phyloP scores from a whole-genome alignment of 768 basidiomycete genomes.

The Boletus rubropictus region DNA sequence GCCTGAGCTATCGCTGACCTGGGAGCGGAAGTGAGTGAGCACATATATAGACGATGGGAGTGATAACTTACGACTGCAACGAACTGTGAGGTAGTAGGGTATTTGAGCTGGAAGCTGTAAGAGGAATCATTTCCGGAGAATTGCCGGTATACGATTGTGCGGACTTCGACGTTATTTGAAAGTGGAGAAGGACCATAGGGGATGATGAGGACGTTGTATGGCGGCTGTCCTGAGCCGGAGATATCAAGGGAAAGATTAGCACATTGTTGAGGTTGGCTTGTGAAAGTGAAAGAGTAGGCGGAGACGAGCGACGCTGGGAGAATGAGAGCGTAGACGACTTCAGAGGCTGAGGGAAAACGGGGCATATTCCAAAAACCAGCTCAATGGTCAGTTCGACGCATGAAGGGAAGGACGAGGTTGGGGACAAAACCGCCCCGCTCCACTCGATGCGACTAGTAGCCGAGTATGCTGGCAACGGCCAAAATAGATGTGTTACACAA shows the following conservation, averaged over 20 bases:
- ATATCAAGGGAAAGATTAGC: conserved; percentile 54
- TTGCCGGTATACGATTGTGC: conserved; percentile 50
- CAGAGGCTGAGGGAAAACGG: not conserved
- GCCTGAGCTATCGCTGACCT: conserved; percentile 55
- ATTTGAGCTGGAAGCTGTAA: conserved; percentile 53
- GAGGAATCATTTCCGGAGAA: conserved; percentile 41
- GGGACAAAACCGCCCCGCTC: not conserved
- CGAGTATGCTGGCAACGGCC: not conserved
- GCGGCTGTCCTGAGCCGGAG: conserved; percentile 56
- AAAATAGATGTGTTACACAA: conserved; percentile 6
- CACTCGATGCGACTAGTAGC: not conserved
- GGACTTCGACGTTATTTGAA: conserved; percentile 55
- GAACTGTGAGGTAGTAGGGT: conserved; percentile 64
- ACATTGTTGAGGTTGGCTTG: conserved; percentile 57
- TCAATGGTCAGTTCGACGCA: conserved; percentile 2
- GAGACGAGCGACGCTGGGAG: conserved; percentile 28
- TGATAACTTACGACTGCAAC: conserved; percentile 61
- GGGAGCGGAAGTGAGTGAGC: not conserved
- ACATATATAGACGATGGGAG: too few species aligned
- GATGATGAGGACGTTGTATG: conserved; percentile 61
- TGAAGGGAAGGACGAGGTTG: not conserved
- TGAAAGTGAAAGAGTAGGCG: conserved; percentile 41
- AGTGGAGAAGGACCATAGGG: conserved; percentile 64
- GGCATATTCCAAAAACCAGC: conserved; percentile 11
- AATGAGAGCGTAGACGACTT: conserved; percentile 8